phyloP scores from a whole-genome alignment of 2,329 filamentous ascomycete genomes.

The Xylariaceae sp. region DNA sequence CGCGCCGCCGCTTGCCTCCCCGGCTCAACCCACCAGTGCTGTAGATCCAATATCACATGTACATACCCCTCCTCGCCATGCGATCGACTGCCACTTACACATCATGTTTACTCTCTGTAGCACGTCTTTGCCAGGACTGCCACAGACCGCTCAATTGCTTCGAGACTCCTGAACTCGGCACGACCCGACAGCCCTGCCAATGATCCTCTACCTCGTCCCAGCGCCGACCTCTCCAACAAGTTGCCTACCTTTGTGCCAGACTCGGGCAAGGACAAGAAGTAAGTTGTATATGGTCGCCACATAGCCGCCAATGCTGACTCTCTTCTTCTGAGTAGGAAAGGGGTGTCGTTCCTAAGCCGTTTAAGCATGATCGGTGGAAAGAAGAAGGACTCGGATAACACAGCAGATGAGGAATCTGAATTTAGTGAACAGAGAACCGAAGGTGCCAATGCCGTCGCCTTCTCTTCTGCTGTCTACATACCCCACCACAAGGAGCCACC shows the following conservation, averaged over 20 bases:
- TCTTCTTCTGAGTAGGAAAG: constrained; percentile 60
- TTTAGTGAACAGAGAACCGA: constrained; percentile 65
- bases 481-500: constrained; percentile 86
- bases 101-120: constrained; percentile 29
- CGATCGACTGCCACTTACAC: constrained; percentile 2
- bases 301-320: constrained; percentile 7
- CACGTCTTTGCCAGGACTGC: constrained; percentile 44
- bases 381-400: constrained; percentile 63
- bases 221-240: constrained; percentile 42
- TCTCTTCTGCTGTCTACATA: constrained; percentile 78
- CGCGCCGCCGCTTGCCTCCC: constrained; percentile 17
- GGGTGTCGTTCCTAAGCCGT: constrained; percentile 84
- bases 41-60: constrained; percentile 70
- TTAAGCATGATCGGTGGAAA: constrained; percentile 70
- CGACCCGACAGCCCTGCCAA: constrained; percentile 51
- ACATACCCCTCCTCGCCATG: constrained; percentile 31
- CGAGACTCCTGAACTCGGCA: constrained; percentile 51
- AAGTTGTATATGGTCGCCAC: constrained; percentile 32
- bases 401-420: constrained; percentile 67
- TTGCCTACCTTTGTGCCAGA: constrained; percentile 36
- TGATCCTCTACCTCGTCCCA: constrained; percentile 40
- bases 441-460: constrained; percentile 78
- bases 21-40: constrained; percentile 34
- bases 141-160: constrained; percentile 32
- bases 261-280: constrained; percentile 64